Evolutionary conservation across 2,329 filamentous ascomycete species (phyloP), one percentile per base, ranked within the genome.

Genomic region (Herpomyces periplanetae): DNA sequence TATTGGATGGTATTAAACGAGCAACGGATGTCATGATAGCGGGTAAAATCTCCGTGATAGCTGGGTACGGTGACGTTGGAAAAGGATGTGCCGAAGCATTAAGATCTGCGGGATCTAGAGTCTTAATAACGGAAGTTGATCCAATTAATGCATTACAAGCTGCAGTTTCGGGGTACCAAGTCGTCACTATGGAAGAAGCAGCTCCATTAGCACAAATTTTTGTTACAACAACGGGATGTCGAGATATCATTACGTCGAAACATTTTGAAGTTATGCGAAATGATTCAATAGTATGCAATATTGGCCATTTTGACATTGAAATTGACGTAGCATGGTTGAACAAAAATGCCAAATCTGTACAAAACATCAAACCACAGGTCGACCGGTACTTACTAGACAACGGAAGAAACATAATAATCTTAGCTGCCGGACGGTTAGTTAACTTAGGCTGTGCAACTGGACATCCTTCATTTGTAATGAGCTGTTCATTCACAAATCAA

Each of bases 401-500:
- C 47, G 80, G 80, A 47, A 62, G 66, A 35, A 63, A 91, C 57
- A 73, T 96, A 54, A 85, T 96, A 47, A 71, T 96, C 35, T 60
- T 96, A 28, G 80, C 80, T 27, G 80, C 91, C 53, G 80, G 80
- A 33, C 75, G 80, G 52, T 65, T 96, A 29, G 80, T 96, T 50
- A 96, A 96, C 63, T 55, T 96, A 34, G 80, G 80, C 45, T 96
- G 80, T 47, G 80, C 80, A 40, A 96, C 80, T 28, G 80, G 80
- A 32, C 80, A 96, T 64, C 87, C 73, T 31, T 91, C 75, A 20
- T 96, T 96, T 46, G 80, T 96, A 53, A 91, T 96, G 80, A 88
- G 73, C 34, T 96, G 80, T 64, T 91, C 75, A 28, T 96, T 96
- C 64, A 85, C 73, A 57, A 96, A 96, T 64, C 80, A 96, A 57